Conservation (phyloP, 169 alveolate genomes). For the Plasmodium fragile region DNA sequence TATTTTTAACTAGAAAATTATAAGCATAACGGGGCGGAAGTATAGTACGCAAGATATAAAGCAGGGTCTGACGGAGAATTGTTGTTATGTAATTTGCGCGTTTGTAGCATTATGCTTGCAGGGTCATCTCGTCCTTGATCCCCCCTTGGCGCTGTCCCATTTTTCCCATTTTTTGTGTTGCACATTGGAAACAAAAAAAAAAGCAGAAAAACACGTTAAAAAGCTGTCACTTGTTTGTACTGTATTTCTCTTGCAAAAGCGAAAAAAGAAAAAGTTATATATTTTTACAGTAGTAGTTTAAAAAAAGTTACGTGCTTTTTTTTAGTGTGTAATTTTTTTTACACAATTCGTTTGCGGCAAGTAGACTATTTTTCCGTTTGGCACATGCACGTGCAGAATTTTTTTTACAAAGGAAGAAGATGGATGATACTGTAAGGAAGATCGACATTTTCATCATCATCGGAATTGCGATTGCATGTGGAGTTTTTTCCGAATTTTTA, state of each 20-base stretch:
- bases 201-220: no score
- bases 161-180: neutral
- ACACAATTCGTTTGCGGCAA: neutral
- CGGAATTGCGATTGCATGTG: constrained; percentile 70
- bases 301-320: neutral
- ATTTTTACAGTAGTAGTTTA: neutral
- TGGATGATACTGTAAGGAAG: constrained; percentile 61
- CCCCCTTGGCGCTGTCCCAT: neutral
- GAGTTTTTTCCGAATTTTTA: constrained; percentile 75
- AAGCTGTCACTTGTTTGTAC: neutral
- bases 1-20: neutral
- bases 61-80: neutral
- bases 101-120: neutral
- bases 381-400: neutral
- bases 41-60: neutral
- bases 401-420: constrained; percentile 7
- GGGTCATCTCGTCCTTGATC: neutral
- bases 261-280: neutral
- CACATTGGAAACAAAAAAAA: neutral
- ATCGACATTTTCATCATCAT: constrained; percentile 43
- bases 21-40: neutral
- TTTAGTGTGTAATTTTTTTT: neutral
- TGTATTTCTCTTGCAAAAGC: neutral
- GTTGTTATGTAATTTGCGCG: neutral
- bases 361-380: neutral